Evolutionary conservation across 495 filamentous ascomycete species (phyloP).

Genomic region (Astrothelium macrocarpum): DNA sequence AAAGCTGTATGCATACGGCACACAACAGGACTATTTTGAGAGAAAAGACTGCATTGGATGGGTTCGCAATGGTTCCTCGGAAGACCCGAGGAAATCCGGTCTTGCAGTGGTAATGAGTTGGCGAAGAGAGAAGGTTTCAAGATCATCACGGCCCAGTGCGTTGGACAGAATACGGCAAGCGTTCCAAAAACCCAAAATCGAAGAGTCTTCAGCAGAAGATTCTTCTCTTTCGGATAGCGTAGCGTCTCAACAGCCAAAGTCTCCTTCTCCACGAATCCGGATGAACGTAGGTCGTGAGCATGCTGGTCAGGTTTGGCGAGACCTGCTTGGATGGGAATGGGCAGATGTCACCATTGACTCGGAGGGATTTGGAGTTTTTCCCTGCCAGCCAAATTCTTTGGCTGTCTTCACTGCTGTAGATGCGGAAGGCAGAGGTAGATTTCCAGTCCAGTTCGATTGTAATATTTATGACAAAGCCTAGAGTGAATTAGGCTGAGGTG

Average conservation of each 20-base stretch:
- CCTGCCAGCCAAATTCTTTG: background rate
- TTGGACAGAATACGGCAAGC: conserved; percentile 1
- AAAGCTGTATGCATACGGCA: conserved; percentile 60
- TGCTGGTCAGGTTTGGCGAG: background rate
- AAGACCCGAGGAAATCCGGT: conserved; percentile 17
- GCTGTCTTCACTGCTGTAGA: background rate
- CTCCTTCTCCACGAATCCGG: conserved; percentile 1
- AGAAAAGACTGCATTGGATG: conserved; percentile 59
- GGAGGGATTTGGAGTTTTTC: conserved; percentile 1
- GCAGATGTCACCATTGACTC: conserved; percentile 1
- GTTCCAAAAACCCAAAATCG: background rate
- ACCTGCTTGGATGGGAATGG: conserved; percentile 5
- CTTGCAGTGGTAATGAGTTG: conserved; percentile 29
- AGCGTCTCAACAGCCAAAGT: background rate
- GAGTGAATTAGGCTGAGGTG: background rate
- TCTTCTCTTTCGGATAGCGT: background rate
- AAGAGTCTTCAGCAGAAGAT: background rate
- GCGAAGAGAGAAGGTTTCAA: background rate
- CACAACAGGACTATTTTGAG: conserved; percentile 61
- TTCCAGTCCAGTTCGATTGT: background rate
- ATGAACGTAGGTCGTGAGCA: conserved; percentile 2
- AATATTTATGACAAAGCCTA: background rate
- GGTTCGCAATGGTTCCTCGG: conserved; percentile 38
- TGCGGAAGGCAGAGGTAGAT: background rate
- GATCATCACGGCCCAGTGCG: background rate